phyloP scores from a whole-genome alignment of 2,329 filamentous ascomycete species.

The Cryphonectria radicalis region DNA sequence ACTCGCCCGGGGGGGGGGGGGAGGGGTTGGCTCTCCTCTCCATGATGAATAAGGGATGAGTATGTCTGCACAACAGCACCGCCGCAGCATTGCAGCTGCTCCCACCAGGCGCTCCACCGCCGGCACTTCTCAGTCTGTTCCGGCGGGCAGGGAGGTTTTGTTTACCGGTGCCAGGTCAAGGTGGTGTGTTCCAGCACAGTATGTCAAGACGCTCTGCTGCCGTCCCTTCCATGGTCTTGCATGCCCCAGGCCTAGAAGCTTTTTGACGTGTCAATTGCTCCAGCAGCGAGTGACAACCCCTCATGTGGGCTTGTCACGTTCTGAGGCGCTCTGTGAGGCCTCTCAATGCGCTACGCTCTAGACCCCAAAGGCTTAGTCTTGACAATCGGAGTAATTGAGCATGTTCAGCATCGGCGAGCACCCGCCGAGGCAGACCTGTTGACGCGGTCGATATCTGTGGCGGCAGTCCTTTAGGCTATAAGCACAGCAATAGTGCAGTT shows the following conservation, averaged over 20 bases:
- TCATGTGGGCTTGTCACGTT: background rate
- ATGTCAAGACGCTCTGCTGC: background rate
- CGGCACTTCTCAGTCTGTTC: background rate
- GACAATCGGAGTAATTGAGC: background rate
- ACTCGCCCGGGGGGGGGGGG: background rate
- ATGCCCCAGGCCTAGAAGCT: background rate
- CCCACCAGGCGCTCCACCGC: background rate
- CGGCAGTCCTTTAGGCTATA: constrained; percentile 9
- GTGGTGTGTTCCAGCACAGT: background rate
- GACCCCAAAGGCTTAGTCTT: background rate
- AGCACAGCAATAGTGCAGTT: constrained; percentile 1
- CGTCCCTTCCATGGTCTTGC: background rate
- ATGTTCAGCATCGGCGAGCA: background rate
- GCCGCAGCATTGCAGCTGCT: constrained; percentile 3
- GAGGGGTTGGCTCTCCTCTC: background rate
- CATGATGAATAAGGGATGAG: background rate
- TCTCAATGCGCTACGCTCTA: background rate
- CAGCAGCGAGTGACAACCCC: background rate
- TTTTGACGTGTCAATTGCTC: background rate
- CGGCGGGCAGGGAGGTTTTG: background rate
- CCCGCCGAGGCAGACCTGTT: background rate
- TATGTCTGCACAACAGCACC: background rate
- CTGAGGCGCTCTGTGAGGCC: background rate
- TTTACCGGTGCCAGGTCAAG: background rate
- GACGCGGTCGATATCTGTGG: background rate